Evolutionary conservation across 352 stramenopile species (phyloP), one percentile per base, ranked within the genome.

Genomic region (Phytophthora uliginosa): DNA sequence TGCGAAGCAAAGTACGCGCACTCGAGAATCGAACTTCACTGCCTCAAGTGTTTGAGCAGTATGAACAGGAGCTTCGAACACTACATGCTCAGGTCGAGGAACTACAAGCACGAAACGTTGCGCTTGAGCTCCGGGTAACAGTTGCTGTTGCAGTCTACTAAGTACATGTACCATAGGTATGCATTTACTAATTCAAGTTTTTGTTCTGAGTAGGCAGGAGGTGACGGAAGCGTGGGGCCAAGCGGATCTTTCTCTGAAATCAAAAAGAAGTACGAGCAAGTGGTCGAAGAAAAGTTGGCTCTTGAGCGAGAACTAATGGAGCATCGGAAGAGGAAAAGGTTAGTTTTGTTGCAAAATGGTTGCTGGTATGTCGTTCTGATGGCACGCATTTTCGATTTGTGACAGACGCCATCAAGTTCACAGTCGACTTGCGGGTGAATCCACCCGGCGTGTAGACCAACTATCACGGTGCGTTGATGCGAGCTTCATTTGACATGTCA

Each of bases 1-100:
- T 95, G 26, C 77, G 79, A n/a, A 82, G 81, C 59, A 95, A 95
- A 84, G 70, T 94, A 22, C 79, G 89, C 3, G 66, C 77, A 38
- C 73, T 95, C 0, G 87, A 95, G 69, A 77, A 73, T 51, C 74
- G 81, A 12, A 86, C 83, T 8, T 77, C 76, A 1, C 64, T 85
- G 20, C 68, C 72, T 51, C 66, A 84, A 45, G 73, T 94, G 3
- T 93, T 95, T 59, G 83, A 92, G 17, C 86, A 94, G 60, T 95
- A 94, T 62, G 85, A 95, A 18, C 73, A 82, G 31, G 89, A 95
- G 47, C 60, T 94, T 13, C 63, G 83, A 33, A 69, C 66, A 28
- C 73, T 94, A 26, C 71, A 84, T 22, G 78, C 66, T 18, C 82
- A 93, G 66, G 61, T 94, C 17, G 77, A 92, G 33, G 69, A 88